A percentile compares a stretch with the other conserved stretches of the same genome.
phyloP scores from a whole-genome alignment of 208 protist genomes.

The Trypanosoma boissoni region DNA sequence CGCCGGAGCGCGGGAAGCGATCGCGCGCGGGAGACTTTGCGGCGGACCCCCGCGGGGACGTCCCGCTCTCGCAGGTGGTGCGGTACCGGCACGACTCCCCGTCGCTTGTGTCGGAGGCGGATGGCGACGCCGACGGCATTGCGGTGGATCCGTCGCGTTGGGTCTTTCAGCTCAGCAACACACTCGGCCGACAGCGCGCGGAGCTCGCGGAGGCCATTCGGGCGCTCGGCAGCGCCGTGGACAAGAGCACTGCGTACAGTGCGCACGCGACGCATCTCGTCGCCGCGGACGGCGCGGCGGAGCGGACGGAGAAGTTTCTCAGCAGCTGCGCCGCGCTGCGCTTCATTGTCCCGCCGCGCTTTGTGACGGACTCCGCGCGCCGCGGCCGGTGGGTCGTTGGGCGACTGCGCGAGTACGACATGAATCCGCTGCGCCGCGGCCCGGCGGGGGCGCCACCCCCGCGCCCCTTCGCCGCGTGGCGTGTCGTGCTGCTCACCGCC shows the following conservation, averaged over 20 bases:
- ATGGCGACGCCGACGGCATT: background rate
- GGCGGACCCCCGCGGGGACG: too few relatives aligned
- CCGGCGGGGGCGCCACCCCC: background rate
- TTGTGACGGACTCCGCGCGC: conserved; percentile 52
- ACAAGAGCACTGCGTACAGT: conserved; percentile 39
- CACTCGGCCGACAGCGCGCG: conserved; percentile 30
- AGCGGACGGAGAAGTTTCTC: conserved; percentile 80
- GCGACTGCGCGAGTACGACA: conserved; percentile 52
- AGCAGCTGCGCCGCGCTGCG: conserved; percentile 59
- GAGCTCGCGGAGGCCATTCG: conserved; percentile 38
- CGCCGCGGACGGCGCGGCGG: conserved; percentile 54
- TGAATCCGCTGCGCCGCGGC: conserved; percentile 41
- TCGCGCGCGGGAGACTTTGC: too few relatives aligned
- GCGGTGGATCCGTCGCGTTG: conserved; percentile 9
- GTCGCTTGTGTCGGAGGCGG: background rate
- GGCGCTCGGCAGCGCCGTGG: conserved; percentile 45
- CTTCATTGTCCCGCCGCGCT: conserved; percentile 63
- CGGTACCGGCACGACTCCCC: conserved; percentile 17
- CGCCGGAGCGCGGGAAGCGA: too few relatives aligned
- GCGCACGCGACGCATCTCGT: conserved; percentile 50
- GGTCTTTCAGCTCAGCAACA: conserved; percentile 75
- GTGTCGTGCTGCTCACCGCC: conserved; percentile 54
- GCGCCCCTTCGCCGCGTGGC: conserved; percentile 52
- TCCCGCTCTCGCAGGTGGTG: conserved; percentile 22
- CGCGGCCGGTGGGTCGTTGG: conserved; percentile 58